These are phyloP conservation scores for Fomitopsis pinicola DNA, from an alignment of 1,284 basidiomycete genomes.

Conservation along the genomic window DNA sequence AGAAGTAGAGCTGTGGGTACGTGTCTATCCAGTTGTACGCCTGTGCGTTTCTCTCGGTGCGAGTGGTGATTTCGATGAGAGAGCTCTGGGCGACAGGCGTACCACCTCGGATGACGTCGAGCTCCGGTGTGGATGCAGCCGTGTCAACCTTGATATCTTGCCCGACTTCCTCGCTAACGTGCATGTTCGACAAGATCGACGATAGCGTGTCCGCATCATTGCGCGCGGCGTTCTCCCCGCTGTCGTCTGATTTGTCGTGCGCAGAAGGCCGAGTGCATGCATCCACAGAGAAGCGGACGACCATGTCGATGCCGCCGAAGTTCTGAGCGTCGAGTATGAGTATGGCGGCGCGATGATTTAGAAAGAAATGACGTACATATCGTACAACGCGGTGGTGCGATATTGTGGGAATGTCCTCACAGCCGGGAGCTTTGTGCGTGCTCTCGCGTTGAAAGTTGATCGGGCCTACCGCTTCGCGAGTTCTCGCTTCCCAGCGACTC, in stretches of 20 bases:
- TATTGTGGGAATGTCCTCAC: conserved; percentile 5
- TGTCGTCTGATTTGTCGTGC: background rate
- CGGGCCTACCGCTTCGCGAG: background rate
- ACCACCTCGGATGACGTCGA: conserved; percentile 38
- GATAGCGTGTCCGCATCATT: conserved; percentile 32
- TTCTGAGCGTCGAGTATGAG: conserved; percentile 27
- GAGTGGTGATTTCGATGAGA: conserved; percentile 46
- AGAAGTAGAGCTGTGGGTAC: conserved; percentile 51
- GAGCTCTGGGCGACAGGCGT: conserved; percentile 37
- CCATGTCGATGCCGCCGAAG: conserved; percentile 42
- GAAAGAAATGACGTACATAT: conserved; percentile 10
- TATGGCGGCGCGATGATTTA: background rate
- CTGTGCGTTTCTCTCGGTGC: conserved; percentile 27
- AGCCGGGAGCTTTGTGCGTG: conserved; percentile 8
- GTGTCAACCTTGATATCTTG: background rate
- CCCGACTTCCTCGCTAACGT: conserved; percentile 5
- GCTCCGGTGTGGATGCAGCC: conserved; percentile 20
- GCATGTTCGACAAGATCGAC: conserved; percentile 25
- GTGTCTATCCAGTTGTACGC: conserved; percentile 42
- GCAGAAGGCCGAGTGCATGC: conserved; percentile 31
- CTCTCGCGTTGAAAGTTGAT: conserved; percentile 8
- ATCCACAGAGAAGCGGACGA: conserved; percentile 48
- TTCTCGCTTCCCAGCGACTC: background rate
- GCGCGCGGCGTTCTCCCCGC: no score
- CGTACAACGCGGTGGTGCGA: conserved; percentile 13